Evolutionary conservation across 768 basidiomycete genomes (phyloP).

Genomic region (Mycena polygramma): DNA sequence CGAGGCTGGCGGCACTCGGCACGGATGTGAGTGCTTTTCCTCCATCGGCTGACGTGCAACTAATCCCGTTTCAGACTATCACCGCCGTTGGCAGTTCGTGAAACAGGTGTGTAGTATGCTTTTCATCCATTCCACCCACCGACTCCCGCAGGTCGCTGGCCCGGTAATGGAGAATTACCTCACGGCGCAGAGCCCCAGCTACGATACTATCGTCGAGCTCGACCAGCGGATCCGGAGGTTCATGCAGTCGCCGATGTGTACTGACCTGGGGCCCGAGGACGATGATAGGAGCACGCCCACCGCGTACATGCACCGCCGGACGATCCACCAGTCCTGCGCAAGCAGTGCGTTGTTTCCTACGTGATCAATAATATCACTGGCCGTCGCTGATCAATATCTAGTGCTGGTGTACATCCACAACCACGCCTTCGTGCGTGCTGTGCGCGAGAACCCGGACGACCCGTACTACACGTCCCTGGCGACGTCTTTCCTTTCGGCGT

Average conservation of each 20-base stretch:
- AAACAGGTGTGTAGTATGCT: conserved; percentile 14
- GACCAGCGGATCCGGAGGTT: conserved; percentile 29
- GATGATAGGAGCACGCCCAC: not conserved
- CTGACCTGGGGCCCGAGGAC: not conserved
- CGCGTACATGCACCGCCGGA: not conserved
- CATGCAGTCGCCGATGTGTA: conserved; percentile 2
- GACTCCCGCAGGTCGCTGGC: not conserved
- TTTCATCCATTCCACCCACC: no score
- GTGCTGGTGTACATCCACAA: conserved; percentile 29
- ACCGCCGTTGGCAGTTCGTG: conserved; percentile 21
- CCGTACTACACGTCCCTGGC: conserved; percentile 15
- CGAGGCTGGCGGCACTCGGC: not conserved
- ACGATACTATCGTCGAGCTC: conserved; percentile 10
- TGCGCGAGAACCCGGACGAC: conserved; percentile 19
- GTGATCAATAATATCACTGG: no score
- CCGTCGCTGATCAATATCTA: not conserved
- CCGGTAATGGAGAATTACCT: conserved; percentile 15
- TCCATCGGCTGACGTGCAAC: not conserved
- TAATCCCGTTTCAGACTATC: conserved; percentile 4
- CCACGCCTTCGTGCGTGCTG: not conserved
- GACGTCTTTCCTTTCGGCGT: conserved; percentile 17
- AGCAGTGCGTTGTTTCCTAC: not conserved
- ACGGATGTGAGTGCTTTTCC: not conserved
- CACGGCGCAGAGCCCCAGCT: not conserved
- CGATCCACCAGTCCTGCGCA: conserved; percentile 5